These are phyloP conservation scores for Dryas octopetala DNA, from an alignment of 306 rosid genomes.

Conservation along the genomic window DNA sequence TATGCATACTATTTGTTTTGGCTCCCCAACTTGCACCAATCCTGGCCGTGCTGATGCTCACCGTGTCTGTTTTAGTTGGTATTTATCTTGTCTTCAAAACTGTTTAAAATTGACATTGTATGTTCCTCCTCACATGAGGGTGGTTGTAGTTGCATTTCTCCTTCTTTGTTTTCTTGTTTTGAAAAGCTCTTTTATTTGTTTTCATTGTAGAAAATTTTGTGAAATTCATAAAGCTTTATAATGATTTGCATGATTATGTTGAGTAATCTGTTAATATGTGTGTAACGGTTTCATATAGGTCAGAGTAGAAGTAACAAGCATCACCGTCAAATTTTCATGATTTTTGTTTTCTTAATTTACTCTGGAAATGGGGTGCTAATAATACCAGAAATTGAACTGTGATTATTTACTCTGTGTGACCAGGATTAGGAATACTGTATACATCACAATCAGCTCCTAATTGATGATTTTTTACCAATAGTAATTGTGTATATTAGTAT, in stretches of 20 bases:
- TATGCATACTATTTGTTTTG: slow-evolving; percentile 72
- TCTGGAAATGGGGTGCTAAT: slow-evolving; percentile 11
- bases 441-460: not conserved
- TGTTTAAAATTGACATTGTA: not conserved
- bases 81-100: slow-evolving; percentile 23
- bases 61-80: slow-evolving; percentile 86
- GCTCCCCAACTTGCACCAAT: slow-evolving; percentile 95
- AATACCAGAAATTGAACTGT: not conserved
- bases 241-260: not conserved
- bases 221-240: not conserved
- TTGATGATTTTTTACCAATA: not conserved
- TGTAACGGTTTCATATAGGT: not conserved
- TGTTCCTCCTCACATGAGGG: not conserved
- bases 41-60: slow-evolving; percentile 67
- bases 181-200: slow-evolving; percentile 1
- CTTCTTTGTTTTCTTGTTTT: slow-evolving; percentile 1
- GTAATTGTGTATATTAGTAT: not conserved
- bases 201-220: not conserved
- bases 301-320: slow-evolving; percentile 5
- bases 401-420: not conserved
- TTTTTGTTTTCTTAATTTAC: not conserved
- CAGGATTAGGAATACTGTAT: slow-evolving; percentile 1
- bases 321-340: not conserved
- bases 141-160: not conserved
- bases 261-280: not conserved